These are phyloP conservation scores for Candida easanensis DNA, from an alignment of 805 yeast species.

Conservation along the genomic window DNA sequence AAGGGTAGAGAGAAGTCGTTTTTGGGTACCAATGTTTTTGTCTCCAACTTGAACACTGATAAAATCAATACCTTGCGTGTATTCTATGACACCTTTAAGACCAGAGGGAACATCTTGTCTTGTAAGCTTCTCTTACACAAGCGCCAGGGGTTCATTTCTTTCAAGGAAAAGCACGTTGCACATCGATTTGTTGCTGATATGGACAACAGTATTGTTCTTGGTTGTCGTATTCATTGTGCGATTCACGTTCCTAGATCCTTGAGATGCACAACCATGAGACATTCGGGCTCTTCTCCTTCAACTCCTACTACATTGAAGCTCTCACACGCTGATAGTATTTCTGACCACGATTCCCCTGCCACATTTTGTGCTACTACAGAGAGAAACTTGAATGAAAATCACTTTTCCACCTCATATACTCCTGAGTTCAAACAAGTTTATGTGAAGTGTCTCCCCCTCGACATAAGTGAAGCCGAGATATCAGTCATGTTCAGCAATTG, in stretches of 20 bases:
- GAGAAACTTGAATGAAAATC: no score
- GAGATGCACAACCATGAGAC: slow-evolving; percentile 6
- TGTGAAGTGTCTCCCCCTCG: slow-evolving; percentile 45
- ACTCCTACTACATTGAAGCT: slow-evolving; percentile 7
- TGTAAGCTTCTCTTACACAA: slow-evolving; percentile 38
- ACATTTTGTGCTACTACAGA: background rate
- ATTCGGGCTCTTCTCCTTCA: background rate
- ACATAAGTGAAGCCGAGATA: slow-evolving; percentile 39
- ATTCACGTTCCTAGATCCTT: slow-evolving; percentile 35
- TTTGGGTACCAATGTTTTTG: slow-evolving; percentile 49
- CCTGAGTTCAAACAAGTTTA: slow-evolving; percentile 35
- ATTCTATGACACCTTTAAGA: slow-evolving; percentile 49
- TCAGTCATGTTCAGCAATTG: slow-evolving; percentile 41
- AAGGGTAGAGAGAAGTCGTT: slow-evolving; percentile 39
- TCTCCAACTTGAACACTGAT: slow-evolving; percentile 38
- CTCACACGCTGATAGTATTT: background rate
- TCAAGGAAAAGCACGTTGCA: slow-evolving; percentile 34
- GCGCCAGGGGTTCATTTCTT: slow-evolving; percentile 40
- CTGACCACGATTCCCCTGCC: background rate
- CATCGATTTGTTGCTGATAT: slow-evolving; percentile 30
- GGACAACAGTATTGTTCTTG: slow-evolving; percentile 31
- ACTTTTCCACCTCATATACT: no score
- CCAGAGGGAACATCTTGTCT: slow-evolving; percentile 43
- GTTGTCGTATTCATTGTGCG: slow-evolving; percentile 35
- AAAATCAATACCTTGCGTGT: slow-evolving; percentile 37